Evolutionary conservation across 176 grass and related monocot species (phyloP).

Genomic region (Oryza longistaminata): DNA sequence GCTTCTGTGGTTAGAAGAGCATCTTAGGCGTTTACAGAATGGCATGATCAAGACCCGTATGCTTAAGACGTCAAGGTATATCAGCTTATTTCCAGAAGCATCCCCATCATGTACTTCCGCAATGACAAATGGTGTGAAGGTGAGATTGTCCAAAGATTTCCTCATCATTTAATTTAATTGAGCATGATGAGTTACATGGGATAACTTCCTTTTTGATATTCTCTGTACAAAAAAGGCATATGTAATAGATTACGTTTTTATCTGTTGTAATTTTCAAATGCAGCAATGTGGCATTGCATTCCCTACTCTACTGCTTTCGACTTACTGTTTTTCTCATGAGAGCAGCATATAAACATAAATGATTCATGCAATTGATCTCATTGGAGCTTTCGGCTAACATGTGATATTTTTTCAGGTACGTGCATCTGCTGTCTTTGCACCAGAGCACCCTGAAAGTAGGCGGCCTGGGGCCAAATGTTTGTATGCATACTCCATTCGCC

Average conservation of each 20-base stretch:
- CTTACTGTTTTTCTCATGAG: not conserved
- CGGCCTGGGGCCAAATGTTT: not conserved
- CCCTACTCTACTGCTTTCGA: not conserved
- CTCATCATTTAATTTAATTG: slow-evolving; percentile 33
- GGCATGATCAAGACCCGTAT: slow-evolving; percentile 69
- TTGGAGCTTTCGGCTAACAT: slow-evolving; percentile 32
- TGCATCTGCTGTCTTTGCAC: slow-evolving; percentile 80
- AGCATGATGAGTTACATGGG: not conserved
- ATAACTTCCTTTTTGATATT: not conserved
- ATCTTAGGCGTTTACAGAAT: slow-evolving; percentile 69
- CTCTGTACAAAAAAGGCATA: not conserved
- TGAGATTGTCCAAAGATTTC: slow-evolving; percentile 33
- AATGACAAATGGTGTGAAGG: slow-evolving; percentile 85
- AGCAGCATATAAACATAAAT: not conserved
- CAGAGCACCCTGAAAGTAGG: slow-evolving; percentile 45
- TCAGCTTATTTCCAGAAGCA: slow-evolving; percentile 82
- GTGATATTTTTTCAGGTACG: slow-evolving; percentile 60
- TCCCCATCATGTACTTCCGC: slow-evolving; percentile 63
- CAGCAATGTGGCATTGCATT: not conserved
- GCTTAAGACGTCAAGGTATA: slow-evolving; percentile 45
- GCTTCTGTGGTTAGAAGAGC: slow-evolving; percentile 95
- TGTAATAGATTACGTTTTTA: not conserved
- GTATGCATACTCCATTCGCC: slow-evolving; percentile 76
- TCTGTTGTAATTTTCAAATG: slow-evolving; percentile 4
- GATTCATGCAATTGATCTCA: slow-evolving; percentile 6